phyloP scores from a whole-genome alignment of 306 rosid species.

The Lablab purpureus region DNA sequence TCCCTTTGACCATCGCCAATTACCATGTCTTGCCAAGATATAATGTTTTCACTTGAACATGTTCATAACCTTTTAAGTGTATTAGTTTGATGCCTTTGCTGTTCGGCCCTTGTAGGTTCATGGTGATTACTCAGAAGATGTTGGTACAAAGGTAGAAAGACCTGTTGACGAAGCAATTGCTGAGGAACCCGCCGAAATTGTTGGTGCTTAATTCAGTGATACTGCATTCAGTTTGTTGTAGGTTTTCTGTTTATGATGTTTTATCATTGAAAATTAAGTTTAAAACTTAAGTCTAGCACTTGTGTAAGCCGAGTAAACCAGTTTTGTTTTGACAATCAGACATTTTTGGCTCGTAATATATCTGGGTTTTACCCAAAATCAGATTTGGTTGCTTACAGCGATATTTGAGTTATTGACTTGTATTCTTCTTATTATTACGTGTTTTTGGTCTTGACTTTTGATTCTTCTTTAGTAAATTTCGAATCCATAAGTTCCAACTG shows the following conservation, averaged over 20 bases:
- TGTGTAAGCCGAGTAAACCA: slow-evolving; percentile 38
- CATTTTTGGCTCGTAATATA: slow-evolving; percentile 41
- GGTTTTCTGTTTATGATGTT: slow-evolving; percentile 25
- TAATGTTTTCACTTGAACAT: background rate
- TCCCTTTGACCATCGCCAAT: background rate
- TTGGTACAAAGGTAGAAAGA: slow-evolving; percentile 87
- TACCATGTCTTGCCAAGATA: background rate
- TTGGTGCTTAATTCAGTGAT: slow-evolving; percentile 69
- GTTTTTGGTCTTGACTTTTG: background rate
- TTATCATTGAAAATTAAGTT: slow-evolving; percentile 17
- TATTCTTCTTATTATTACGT: background rate
- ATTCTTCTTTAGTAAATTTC: background rate
- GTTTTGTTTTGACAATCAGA: slow-evolving; percentile 40
- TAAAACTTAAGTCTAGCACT: background rate
- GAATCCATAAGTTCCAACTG: background rate
- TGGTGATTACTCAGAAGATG: slow-evolving; percentile 77
- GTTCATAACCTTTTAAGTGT: background rate
- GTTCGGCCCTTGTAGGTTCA: slow-evolving; percentile 66
- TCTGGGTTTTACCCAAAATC: background rate
- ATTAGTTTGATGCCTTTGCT: background rate
- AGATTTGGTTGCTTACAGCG: background rate
- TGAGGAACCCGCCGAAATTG: slow-evolving; percentile 66
- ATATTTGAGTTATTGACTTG: background rate
- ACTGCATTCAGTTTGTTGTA: slow-evolving; percentile 21
- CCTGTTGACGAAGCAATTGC: slow-evolving; percentile 72